These are phyloP conservation scores for Trichoderma semiorbis DNA, from an alignment of 2,329 filamentous ascomycete species.

Conservation along the genomic window DNA sequence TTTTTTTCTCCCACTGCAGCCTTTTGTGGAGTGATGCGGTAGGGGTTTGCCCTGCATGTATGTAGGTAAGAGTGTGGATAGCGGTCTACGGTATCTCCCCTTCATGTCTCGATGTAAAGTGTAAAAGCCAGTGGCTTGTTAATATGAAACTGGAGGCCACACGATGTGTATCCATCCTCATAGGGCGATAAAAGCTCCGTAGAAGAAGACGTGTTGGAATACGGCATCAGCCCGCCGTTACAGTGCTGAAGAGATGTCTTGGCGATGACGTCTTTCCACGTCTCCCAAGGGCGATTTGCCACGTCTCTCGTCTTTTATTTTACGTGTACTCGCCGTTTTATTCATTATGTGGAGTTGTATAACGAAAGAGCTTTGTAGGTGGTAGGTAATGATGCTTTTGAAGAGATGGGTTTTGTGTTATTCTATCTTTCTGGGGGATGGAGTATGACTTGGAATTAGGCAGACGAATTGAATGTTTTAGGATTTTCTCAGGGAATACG, in stretches of 20 bases:
- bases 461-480: not conserved
- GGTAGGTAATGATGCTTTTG: not conserved
- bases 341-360: not conserved
- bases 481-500: too few relatives aligned
- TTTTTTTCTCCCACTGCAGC: not conserved
- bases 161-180: not conserved
- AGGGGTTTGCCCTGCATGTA: conserved; percentile 16
- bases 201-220: not conserved
- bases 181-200: not conserved
- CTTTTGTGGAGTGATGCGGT: conserved; percentile 4
- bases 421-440: not conserved
- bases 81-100: not conserved
- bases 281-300: not conserved
- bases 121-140: not conserved
- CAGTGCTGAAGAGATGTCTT: not conserved
- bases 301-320: not conserved
- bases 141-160: not conserved
- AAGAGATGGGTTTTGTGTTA: not conserved
- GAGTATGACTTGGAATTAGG: not conserved
- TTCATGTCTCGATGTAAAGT: not conserved
- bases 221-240: not conserved
- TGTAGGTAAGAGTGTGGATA: not conserved
- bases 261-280: not conserved
- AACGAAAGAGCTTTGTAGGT: not conserved
- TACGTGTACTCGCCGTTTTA: not conserved